Conservation (phyloP, 345 rosid genomes). For the Turritis glabra region DNA sequence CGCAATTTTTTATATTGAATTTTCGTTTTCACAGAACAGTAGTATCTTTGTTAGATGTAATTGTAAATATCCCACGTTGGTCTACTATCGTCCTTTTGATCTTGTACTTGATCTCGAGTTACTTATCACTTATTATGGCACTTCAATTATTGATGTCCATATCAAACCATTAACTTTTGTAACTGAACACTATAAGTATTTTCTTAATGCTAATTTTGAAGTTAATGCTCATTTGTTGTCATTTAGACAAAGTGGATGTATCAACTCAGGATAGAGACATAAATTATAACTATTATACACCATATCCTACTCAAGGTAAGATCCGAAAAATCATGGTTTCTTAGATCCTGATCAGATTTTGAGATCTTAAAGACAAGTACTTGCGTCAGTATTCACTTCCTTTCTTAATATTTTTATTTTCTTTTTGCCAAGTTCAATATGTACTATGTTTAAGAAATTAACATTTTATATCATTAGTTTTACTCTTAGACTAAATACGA, state of each 20-base stretch:
- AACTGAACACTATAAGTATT: neutral
- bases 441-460: neutral
- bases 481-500: neutral
- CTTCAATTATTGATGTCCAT: slow-evolving; percentile 31
- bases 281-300: neutral
- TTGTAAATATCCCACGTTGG: slow-evolving; percentile 17
- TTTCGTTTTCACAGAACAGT: slow-evolving; percentile 29
- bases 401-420: neutral
- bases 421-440: neutral
- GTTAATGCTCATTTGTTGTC: slow-evolving; percentile 29
- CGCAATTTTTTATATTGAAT: neutral
- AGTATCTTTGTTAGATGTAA: slow-evolving; percentile 23
- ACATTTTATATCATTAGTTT: neutral
- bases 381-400: neutral
- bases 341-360: slow-evolving; percentile 5
- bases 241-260: slow-evolving; percentile 32
- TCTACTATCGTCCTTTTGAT: slow-evolving; percentile 18
- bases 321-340: slow-evolving; percentile 1
- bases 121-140: slow-evolving; percentile 27
- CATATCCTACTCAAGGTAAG: neutral
- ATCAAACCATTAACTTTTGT: slow-evolving; percentile 28
- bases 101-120: slow-evolving; percentile 29
- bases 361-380: neutral
- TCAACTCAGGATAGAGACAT: slow-evolving; percentile 13
- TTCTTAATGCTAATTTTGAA: slow-evolving; percentile 10